Base-by-base conservation (phyloP, 345 rosid genomes). In the Pugionium dolabratum region DNA sequence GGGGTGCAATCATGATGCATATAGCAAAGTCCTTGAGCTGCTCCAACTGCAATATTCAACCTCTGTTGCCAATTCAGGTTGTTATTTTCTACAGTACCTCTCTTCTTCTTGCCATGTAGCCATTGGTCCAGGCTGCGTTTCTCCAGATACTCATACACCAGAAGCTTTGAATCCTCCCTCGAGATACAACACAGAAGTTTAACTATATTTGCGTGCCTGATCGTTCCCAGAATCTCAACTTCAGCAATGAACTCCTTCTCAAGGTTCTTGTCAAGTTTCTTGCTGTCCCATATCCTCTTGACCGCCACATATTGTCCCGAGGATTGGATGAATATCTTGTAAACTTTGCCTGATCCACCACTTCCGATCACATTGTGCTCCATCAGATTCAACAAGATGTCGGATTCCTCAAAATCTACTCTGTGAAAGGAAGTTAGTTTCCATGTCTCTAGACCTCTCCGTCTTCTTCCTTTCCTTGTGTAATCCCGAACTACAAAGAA, bases 311-410 rank as follows among this genome's bases (percentile, higher is more conserved):
- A 79, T 27, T 84, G 73, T 7, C 84, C 92, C 0, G 79, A 50
- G 6, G 55, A 9, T n/a, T 74, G 79, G 50, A 76, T 31, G 1
- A 67, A 32, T 18, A 85, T 77, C 53, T 83, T 79, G 78, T 90
- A 90, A 27, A 94, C 94, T 71, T 90, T 87, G 10, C 97, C 99
- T 1, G 95, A 86, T 10, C 97, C 97, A 1, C 99, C 99, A 36
- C 90, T 86, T 48, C 99, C 99, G 4, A 94, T 81, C 75, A 88
- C 76, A 51, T 85, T 88, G n/a, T 54, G 50, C 36, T 94, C 99
- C 57, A 79, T 81, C 79, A 94, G 69, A 54, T 72, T 86, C 37
- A 83, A 71, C 77, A 94, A 30, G 34, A 94, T 78, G 70, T 74
- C 79, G 2, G 76, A 83, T 63, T 83, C 86, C 1, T 82, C 78